Conservation (phyloP, 164 flowering plant genomes). For the Buxus sempervirens region DNA sequence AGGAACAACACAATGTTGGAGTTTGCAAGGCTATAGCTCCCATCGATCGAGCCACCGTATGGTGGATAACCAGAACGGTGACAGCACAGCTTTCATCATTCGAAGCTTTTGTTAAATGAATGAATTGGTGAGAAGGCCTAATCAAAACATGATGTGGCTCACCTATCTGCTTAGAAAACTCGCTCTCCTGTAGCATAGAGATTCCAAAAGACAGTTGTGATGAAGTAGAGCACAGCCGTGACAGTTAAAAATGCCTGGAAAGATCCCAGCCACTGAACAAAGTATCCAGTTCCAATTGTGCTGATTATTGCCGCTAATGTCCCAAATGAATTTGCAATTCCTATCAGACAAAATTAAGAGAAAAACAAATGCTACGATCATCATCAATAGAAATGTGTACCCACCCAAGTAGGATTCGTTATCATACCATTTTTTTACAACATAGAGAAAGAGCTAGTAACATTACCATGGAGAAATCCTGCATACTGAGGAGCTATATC, state of each 20-base stretch:
- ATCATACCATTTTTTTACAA: no score
- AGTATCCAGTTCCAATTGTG: slow-evolving; percentile 91
- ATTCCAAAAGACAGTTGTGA: slow-evolving; percentile 76
- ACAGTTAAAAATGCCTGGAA: slow-evolving; percentile 87
- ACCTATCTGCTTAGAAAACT: slow-evolving; percentile 41
- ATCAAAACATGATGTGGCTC: neutral
- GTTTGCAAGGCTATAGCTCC: no score
- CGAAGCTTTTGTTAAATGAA: no score
- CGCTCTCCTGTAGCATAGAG: slow-evolving; percentile 84
- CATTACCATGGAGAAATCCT: slow-evolving; percentile 91
- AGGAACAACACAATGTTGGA: no score
- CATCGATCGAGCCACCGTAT: no score
- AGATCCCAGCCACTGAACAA: slow-evolving; percentile 95
- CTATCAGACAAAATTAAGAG: slow-evolving; percentile 29
- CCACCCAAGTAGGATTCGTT: no score
- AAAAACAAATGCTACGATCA: neutral
- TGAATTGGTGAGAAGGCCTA: no score
- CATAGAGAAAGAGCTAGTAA: neutral
- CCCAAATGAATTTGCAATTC: slow-evolving; percentile 82
- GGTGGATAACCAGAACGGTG: no score
- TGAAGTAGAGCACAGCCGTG: slow-evolving; percentile 75
- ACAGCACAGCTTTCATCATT: no score
- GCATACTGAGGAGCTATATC: slow-evolving; percentile 93
- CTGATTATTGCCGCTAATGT: slow-evolving; percentile 90
- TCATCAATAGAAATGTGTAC: no score